These are phyloP conservation scores for Phytophthora europaea DNA, from an alignment of 352 stramenopile species.

Conservation along the genomic window DNA sequence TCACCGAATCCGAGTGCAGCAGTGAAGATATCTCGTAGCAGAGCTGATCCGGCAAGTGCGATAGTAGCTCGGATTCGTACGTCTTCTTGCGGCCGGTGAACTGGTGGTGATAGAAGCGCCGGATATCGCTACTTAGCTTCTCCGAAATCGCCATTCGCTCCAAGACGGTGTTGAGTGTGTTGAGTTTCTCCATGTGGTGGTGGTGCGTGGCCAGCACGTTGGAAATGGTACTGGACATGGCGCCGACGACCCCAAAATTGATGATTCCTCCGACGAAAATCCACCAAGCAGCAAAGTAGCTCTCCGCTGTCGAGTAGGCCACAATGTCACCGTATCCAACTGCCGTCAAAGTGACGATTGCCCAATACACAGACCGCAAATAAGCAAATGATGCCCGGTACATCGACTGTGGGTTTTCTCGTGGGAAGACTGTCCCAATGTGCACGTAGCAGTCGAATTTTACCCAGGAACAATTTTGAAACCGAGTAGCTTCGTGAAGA, in stretches of 20 bases:
- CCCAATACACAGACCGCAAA: conserved; percentile 75
- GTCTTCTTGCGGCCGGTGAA: conserved; percentile 70
- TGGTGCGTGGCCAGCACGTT: conserved; percentile 61
- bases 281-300: conserved; percentile 69
- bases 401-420: conserved; percentile 28
- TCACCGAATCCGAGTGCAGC: conserved; percentile 68
- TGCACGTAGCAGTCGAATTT: conserved; percentile 72
- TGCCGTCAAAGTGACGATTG: conserved; percentile 70
- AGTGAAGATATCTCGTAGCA: conserved; percentile 75
- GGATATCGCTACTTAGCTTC: conserved; percentile 34
- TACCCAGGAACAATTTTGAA: conserved; percentile 78
- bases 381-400: conserved; percentile 75
- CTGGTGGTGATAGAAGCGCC: conserved; percentile 77
- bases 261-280: conserved; percentile 76
- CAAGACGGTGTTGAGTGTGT: conserved; percentile 64
- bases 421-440: conserved; percentile 50
- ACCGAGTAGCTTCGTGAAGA: conserved; percentile 46
- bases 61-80: conserved; percentile 69
- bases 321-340: conserved; percentile 65
- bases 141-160: conserved; percentile 64
- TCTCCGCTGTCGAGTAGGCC: conserved; percentile 61
- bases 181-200: conserved; percentile 74
- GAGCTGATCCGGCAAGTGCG: conserved; percentile 65
- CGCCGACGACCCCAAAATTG: conserved; percentile 79
- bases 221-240: conserved; percentile 81